Evolutionary conservation across 805 yeast species (phyloP).

Genomic region (Yamadazyma phyllophila): DNA sequence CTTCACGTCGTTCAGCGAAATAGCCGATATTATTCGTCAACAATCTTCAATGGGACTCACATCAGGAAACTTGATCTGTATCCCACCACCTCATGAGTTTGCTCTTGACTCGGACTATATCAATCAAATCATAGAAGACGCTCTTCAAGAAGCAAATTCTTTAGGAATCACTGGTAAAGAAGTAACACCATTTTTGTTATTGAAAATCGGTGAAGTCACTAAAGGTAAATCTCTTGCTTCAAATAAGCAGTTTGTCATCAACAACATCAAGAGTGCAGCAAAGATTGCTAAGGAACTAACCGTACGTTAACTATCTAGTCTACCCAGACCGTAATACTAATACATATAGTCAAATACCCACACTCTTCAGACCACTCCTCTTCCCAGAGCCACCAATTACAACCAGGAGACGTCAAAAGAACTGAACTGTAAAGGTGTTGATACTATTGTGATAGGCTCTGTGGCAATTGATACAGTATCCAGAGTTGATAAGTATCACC

Average conservation of each 20-base stretch:
- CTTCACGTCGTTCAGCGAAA: conserved; percentile 50
- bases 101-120: conserved; percentile 59
- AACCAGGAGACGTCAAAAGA: not conserved
- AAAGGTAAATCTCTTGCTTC: conserved; percentile 67
- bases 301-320: conserved; percentile 5
- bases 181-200: conserved; percentile 74
- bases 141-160: conserved; percentile 53
- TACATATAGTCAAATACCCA: not conserved
- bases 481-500: conserved; percentile 28
- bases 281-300: conserved; percentile 58
- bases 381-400: too few relatives aligned
- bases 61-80: conserved; percentile 75
- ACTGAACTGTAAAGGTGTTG: conserved; percentile 8
- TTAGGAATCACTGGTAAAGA: conserved; percentile 65
- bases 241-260: conserved; percentile 71
- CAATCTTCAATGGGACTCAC: conserved; percentile 47
- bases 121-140: conserved; percentile 52
- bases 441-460: conserved; percentile 63
- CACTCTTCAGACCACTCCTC: not conserved
- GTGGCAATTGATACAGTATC: conserved; percentile 74
- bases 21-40: conserved; percentile 59
- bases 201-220: conserved; percentile 64
- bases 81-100: conserved; percentile 70
- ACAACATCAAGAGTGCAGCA: conserved; percentile 71
- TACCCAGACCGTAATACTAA: not conserved